phyloP scores from a whole-genome alignment of 345 rosid genomes.

The Salix exigua region DNA sequence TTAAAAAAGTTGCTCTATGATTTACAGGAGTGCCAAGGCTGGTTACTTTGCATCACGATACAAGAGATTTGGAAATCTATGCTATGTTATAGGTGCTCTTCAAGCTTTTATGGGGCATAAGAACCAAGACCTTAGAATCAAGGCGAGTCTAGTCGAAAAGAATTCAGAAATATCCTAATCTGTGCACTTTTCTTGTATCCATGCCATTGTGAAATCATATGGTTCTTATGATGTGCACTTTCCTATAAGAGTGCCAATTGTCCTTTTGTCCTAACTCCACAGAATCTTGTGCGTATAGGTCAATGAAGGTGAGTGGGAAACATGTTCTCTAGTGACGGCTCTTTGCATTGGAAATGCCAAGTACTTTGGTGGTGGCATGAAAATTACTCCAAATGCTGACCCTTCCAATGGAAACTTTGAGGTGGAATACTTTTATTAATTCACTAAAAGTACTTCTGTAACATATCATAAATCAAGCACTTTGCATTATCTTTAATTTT shows the following conservation, averaged over 20 bases:
- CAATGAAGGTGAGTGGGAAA: constrained; percentile 81
- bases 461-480: not conserved
- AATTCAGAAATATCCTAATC: not conserved
- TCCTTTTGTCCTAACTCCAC: constrained; percentile 1
- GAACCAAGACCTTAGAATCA: constrained; percentile 75
- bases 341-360: constrained; percentile 92
- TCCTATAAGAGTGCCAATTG: not conserved
- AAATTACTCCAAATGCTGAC: constrained; percentile 86
- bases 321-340: constrained; percentile 71
- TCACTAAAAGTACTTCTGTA: not conserved
- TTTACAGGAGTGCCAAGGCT: constrained; percentile 91
- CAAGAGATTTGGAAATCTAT: constrained; percentile 79
- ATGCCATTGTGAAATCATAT: not conserved
- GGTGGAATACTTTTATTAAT: constrained; percentile 36
- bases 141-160: constrained; percentile 34
- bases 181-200: not conserved
- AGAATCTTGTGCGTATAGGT: constrained; percentile 38
- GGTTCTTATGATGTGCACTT: not conserved
- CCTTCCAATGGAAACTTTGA: constrained; percentile 75
- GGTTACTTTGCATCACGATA: constrained; percentile 89
- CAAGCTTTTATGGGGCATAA: constrained; percentile 83
- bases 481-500: constrained; percentile 16
- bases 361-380: constrained; percentile 98
- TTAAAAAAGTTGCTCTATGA: constrained; percentile 12
- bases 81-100: constrained; percentile 82